Base-by-base conservation (phyloP, 2,329 filamentous ascomycete genomes). In the Aspergillus persii region DNA sequence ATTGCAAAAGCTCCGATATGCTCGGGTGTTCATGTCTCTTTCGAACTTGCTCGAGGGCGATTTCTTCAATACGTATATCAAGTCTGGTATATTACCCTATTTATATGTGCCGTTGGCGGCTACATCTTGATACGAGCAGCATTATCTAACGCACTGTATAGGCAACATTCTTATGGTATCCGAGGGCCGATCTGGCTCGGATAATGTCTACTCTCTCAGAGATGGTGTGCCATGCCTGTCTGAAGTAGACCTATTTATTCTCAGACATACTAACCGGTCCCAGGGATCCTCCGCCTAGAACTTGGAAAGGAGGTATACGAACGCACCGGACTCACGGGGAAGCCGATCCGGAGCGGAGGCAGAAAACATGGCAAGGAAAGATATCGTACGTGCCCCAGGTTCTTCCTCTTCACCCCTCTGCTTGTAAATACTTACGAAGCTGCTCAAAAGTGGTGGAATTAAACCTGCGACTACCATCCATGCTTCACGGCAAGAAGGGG, bases 41-140 rank as follows among this genome's bases (percentile, higher is more conserved):
- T 83, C 82, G 8, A 86, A 91, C 59, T 71, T 98, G 4, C 72
- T 98, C 1, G 82, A 89, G 36, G 85, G 86, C 1, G 84, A 87
- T 0, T 96, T 97, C 68, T 92, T 96, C 69, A 89, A 85, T n/a
- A 81, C 87, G 48, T 93, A 96, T 71, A 88, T 98, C 65, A 96
- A 96, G 74, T 83, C 83, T 60, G 90, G 90, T 90, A 77, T 26
- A 31, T 44, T 8, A 11, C 1, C 4, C 11, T 33, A 4, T 15
- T 4, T 9, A 12, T 18, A 23, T 15, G 11, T 41, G 15, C 31
- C 23, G 8, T 29, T 29, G 11, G 6, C 11, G 4, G 9, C 18
- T 8, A 50, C 15, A 30, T 12, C n/a, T 31, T 36, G 27, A 46
- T 23, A 15, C 29, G 11, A 48, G 15, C 9, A 29, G 18, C 12